Evolutionary conservation across 1,284 basidiomycete species (phyloP).

Genomic region (Athelia sp.): DNA sequence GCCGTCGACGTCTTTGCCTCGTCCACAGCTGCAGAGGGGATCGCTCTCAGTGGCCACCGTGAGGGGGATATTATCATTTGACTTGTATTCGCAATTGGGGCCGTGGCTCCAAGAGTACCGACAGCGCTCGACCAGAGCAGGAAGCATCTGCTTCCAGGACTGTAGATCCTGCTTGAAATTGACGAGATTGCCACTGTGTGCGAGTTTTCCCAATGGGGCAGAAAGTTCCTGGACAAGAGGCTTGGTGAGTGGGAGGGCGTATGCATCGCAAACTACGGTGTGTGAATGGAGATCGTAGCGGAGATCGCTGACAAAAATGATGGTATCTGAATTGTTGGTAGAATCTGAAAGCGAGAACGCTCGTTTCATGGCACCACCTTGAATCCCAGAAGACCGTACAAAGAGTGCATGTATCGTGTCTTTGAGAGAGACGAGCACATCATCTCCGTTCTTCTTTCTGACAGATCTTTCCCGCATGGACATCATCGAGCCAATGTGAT

Average conservation of each 20-base stretch:
- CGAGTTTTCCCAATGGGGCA: constrained; percentile 6
- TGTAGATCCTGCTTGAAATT: constrained; percentile 22
- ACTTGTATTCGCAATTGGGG: constrained; percentile 38
- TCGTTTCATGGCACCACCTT: constrained; percentile 3
- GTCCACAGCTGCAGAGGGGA: constrained; percentile 46
- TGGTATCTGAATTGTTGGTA: constrained; percentile 21
- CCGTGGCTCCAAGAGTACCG: constrained; percentile 42
- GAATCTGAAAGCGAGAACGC: constrained; percentile 27
- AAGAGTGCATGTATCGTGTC: constrained; percentile 26
- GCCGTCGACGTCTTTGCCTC: constrained; percentile 31
- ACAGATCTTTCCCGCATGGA: constrained; percentile 24
- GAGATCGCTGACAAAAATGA: constrained; percentile 36
- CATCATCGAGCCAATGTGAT: constrained; percentile 24
- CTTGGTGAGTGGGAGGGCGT: constrained; percentile 31
- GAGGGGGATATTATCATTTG: constrained; percentile 23
- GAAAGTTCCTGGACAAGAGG: constrained; percentile 11
- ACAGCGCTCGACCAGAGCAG: constrained; percentile 44
- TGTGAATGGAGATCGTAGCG: constrained; percentile 39
- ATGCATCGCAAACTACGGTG: constrained; percentile 40
- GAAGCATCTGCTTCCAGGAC: constrained; percentile 44
- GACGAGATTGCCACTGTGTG: constrained; percentile 5
- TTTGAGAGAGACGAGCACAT: constrained; percentile 27
- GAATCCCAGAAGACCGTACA: constrained; percentile 16
- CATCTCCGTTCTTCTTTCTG: constrained; percentile 7
- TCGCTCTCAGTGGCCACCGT: constrained; percentile 22